Base-by-base conservation (phyloP, 1,139 yeast genomes). In the Geotrichum aggregatum region DNA sequence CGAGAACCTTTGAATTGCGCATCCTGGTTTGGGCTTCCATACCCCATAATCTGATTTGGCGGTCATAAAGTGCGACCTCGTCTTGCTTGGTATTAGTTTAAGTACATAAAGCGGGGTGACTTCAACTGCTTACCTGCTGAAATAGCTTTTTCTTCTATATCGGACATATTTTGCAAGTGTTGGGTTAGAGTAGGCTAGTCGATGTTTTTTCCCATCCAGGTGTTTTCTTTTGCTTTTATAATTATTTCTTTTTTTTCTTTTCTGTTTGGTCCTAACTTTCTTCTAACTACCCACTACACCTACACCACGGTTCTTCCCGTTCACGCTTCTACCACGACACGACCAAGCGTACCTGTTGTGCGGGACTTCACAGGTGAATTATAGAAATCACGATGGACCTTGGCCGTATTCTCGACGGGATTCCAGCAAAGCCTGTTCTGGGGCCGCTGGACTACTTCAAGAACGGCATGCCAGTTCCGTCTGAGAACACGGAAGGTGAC, bases 1-100 rank as follows among this genome's bases (percentile, higher is more conserved):
- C 65, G 50, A 92, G 72, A 7, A 91, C 75, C 51, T 78, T 78
- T 14, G 97, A 84, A 26, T 83, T 79, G 44, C 95, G 76, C 72
- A 92, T 79, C 49, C 89, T 73, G 48, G 81, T 76, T 68, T 92
- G 99, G 14, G 98, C 95, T 28, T 87, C 94, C 71, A 92, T 76
- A 11, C 98, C 98, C 99, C 99, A 92, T 36, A 92, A 76, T 59
- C 99, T 73, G 61, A 92, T 91, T 68, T 92, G 99, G 56, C 99
- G 79, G 69, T 92, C 99, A 66, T 92, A 92, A 28, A 91, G 74
- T 1, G 95, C 96, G 53, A 91, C 82, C 67, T 91, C 98, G 63
- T 89, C 97, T 71, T 35, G 11, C 11, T n/a, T 4, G 34, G 13
- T 4, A n/a, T 26, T 41, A 19, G 22, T 11, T 19, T n/a, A 10